Evolutionary conservation across 2,329 filamentous ascomycete species (phyloP), one percentile per base, ranked within the genome.

Genomic region (Cladosporium oxysporum): DNA sequence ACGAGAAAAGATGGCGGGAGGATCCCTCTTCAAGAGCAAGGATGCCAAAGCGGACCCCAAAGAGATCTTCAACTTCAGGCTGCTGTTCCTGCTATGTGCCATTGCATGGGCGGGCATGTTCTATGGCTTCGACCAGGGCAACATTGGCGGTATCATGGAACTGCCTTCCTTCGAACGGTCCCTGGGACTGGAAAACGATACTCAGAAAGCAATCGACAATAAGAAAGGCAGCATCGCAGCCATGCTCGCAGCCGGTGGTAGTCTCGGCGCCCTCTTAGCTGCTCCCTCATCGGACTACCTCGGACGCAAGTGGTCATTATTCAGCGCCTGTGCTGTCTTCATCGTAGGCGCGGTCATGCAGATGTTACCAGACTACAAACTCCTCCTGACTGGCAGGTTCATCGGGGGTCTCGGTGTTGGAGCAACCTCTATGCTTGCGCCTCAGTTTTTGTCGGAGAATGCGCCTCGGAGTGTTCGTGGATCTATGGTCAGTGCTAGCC

Each of bases 261-360:
- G 66, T 18, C 66, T 67, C 14, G 68, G 68, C 23, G 68, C 68
- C 3, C 58, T 69, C 7, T 63, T 62, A 28, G 68, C 68, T 14
- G 62, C 59, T 47, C 68, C 68, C 23, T 66, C 68, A 10, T 44
- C 68, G 16, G 68, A 69, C 16, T 64, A 62, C 52, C 58, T 69
- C 12, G 68, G 68, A 31, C 66, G 68, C 28, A 69, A 69, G 37
- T 69, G 68, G 68, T 69, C 68, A 16, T 67, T 69, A 16, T 68
- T 69, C 49, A 28, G 64, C 4, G 67, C 67, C 62, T 67, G 67
- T 23, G 49, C 67, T 12, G 65, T 69, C 47, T 69, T 69, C 55
- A 62, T 69, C 28, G n/a, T 68, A 33, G 68, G 68, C 14, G 68
- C 68, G 3, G 49, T 41, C 5, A 67, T 69, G 67, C 68, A 69